Percentiles rank a stretch among this genome's conserved stretches.
phyloP scores from a whole-genome alignment of 2,329 filamentous ascomycete genomes.

The Clonostachys solani region DNA sequence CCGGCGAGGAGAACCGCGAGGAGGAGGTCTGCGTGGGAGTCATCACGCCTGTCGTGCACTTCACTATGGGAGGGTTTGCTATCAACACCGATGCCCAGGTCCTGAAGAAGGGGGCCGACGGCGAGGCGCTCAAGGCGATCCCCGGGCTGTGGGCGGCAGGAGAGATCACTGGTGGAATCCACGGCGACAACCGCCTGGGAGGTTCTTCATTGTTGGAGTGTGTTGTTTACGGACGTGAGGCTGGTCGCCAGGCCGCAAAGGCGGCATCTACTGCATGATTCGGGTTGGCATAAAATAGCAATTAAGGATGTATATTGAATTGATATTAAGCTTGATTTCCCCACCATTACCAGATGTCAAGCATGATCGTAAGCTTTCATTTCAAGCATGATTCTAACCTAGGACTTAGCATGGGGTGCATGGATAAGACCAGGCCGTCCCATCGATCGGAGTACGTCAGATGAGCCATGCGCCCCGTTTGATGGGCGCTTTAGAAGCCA shows the following conservation, averaged over 20 bases:
- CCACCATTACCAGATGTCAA: no score
- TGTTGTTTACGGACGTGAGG: conserved; percentile 58
- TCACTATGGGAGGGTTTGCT: conserved; percentile 62
- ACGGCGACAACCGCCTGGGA: conserved; percentile 58
- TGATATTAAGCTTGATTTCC: no score
- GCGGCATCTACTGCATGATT: not conserved
- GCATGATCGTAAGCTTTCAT: no score
- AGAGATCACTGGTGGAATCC: conserved; percentile 60
- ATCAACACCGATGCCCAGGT: conserved; percentile 51
- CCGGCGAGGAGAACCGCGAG: conserved; percentile 37
- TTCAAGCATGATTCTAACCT: no score
- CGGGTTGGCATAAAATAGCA: no score
- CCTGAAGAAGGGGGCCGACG: conserved; percentile 24
- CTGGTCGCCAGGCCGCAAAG: conserved; percentile 29
- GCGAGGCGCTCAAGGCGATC: conserved; percentile 33
- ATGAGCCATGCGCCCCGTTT: no score
- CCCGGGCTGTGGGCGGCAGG: conserved; percentile 58
- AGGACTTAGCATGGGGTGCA: no score
- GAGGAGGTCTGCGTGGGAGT: conserved; percentile 52
- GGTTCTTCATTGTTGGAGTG: conserved; percentile 60
- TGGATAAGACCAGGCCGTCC: no score
- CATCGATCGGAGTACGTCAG: no score
- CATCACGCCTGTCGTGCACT: conserved; percentile 61
- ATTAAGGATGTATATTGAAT: no score
- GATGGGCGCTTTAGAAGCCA: no score